Evolutionary conservation across 352 stramenopile genomes (phyloP).

Genomic region (Thraustotheca clavata): DNA sequence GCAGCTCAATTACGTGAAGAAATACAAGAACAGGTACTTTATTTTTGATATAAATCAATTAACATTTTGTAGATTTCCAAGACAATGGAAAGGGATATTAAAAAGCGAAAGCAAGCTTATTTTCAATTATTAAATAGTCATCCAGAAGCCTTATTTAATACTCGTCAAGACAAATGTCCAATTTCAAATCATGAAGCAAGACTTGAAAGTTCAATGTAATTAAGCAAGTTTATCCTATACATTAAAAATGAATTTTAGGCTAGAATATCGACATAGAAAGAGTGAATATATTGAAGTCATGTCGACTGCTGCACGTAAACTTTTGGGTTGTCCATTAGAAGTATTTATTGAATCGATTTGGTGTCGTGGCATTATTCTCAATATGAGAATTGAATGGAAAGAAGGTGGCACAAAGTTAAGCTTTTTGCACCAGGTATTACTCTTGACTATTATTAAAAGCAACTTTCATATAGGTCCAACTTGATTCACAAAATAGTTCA

Average conservation of each 20-base stretch:
- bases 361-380: conserved; percentile 34
- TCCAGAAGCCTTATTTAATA: not conserved
- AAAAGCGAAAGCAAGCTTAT: not conserved
- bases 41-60: not conserved
- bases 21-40: conserved; percentile 62
- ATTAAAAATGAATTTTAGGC: not conserved
- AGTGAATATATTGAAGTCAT: conserved; percentile 19
- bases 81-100: conserved; percentile 15
- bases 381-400: conserved; percentile 58
- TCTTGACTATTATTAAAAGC: not conserved
- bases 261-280: conserved; percentile 15
- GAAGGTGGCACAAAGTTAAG: conserved; percentile 53
- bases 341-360: not conserved
- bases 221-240: not conserved
- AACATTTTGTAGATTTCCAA: conserved; percentile 10
- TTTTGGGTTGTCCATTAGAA: conserved; percentile 5
- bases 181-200: not conserved
- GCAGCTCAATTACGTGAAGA: conserved; percentile 48
- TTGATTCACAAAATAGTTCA: conserved; percentile 26
- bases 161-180: not conserved
- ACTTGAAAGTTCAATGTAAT: conserved; percentile 10
- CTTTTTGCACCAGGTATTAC: conserved; percentile 43
- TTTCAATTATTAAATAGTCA: not conserved
- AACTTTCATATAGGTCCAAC: conserved; percentile 18
- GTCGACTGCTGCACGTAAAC: not conserved